These are phyloP conservation scores for Podila clonocystis DNA, from an alignment of 192 early-diverging fungal genomes.

Conservation along the genomic window DNA sequence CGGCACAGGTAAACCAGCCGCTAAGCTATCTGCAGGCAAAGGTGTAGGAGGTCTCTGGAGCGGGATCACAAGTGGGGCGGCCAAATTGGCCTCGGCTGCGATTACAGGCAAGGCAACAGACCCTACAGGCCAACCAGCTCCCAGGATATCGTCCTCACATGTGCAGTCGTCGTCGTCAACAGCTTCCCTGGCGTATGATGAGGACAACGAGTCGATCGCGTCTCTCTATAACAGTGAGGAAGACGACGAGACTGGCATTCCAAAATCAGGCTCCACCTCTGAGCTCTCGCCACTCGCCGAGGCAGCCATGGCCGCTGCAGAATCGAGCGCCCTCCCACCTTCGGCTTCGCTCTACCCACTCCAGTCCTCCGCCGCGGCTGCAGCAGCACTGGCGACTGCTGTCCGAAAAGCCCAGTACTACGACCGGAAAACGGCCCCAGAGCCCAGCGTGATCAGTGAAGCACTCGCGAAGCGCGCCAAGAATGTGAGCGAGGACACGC, in stretches of 20 bases:
- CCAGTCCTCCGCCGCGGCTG: not conserved
- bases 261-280: not conserved
- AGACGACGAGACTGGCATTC: not conserved
- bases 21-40: conserved; percentile 18
- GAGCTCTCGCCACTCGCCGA: conserved; percentile 38
- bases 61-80: conserved; percentile 27
- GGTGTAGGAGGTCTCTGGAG: conserved; percentile 46
- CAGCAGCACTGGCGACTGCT: conserved; percentile 1
- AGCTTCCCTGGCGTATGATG: not conserved
- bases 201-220: conserved; percentile 4
- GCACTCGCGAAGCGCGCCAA: conserved; percentile 83
- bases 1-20: conserved; percentile 24
- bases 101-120: conserved; percentile 31
- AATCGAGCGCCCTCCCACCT: conserved; percentile 14
- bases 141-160: not conserved
- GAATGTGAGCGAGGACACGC: conserved; percentile 81
- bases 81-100: conserved; percentile 32
- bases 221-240: not conserved
- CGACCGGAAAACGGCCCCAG: conserved; percentile 43
- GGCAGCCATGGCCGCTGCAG: conserved; percentile 29
- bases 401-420: conserved; percentile 4
- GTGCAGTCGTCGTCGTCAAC: not conserved
- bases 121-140: conserved; percentile 1
- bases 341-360: conserved; percentile 22
- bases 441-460: conserved; percentile 82